Evolutionary conservation across 805 yeast genomes (phyloP), one percentile per base, ranked within the genome.

Genomic region (Lipomyces yamanashiensis): DNA sequence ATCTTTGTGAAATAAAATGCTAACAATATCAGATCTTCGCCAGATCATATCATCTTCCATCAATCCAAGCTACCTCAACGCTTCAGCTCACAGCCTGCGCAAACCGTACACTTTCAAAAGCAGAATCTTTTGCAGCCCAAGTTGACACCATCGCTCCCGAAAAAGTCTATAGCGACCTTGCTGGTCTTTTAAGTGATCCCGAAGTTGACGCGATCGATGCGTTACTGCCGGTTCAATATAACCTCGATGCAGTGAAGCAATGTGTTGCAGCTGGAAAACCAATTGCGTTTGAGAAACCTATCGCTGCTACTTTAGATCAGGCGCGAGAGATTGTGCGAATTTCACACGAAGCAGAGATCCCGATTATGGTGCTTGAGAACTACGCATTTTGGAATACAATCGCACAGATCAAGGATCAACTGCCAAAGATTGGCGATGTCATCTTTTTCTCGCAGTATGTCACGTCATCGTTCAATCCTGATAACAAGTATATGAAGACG

Each of bases 51-150:
- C 98, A 93, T 74, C 81, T 90, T 68, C 98, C 98, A 48, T 84
- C 89, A 34, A 76, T 78, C 58, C 54, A 69, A 71, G 78, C 82
- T 55, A 74, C 81, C 53, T 80, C 84, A 1, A 78, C 79, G 37
- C 83, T 88, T 71, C 78, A 81, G 53, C 85, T 90, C 7, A 79
- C 76, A 49, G 90, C 92, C 8, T 90, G 91, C 61, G 90, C 81
- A 79, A 93, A 92, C 81, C 84, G 98, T 78, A 89, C 97, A 49
- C 84, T 81, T 72, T 75, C 87, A 54, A 93, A 93, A 79, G 98
- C 98, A 17, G 88, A 85, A 73, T 80, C 76, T 2, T 93, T 91
- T 73, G 96, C 96, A 13, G 72, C 80, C 55, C 75, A 78, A 45
- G 92, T 95, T 13, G 80, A 79, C 6, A 13, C 50, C 19, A 80